These are phyloP conservation scores for Clonostachys sp. DNA, from an alignment of 2,329 filamentous ascomycete species.

Conservation along the genomic window DNA sequence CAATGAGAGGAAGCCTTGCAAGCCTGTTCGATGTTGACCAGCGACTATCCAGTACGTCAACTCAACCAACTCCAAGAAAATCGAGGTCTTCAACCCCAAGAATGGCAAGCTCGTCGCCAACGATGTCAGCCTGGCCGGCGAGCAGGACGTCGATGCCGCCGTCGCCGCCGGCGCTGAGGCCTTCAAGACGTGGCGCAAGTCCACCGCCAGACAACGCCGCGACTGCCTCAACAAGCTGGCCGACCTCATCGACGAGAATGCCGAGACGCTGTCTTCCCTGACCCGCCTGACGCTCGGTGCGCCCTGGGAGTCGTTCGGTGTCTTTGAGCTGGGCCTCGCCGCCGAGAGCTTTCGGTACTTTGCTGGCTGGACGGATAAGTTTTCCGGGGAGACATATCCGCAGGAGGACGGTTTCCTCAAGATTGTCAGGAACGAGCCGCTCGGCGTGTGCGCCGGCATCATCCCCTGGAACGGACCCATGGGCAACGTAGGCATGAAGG, in stretches of 20 bases:
- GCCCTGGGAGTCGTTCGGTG: constrained; percentile 35
- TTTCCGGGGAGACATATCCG: constrained; percentile 27
- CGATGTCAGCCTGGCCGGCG: constrained; percentile 37
- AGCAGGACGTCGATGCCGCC: constrained; percentile 38
- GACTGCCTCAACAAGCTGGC: constrained; percentile 38
- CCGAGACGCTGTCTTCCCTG: constrained; percentile 25
- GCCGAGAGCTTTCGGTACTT: constrained; percentile 11
- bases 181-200: constrained; percentile 33
- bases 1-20: no score
- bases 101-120: constrained; percentile 43
- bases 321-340: constrained; percentile 29
- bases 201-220: constrained; percentile 26
- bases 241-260: constrained; percentile 29
- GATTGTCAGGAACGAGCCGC: constrained; percentile 26
- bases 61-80: constrained; percentile 35
- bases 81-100: constrained; percentile 42
- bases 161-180: constrained; percentile 39
- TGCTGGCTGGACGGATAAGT: constrained; percentile 30
- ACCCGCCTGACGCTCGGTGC: constrained; percentile 40
- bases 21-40: no score
- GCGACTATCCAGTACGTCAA: constrained; percentile 25
- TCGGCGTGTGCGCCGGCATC: constrained; percentile 24
- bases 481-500: constrained; percentile 20
- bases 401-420: constrained; percentile 39
- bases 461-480: constrained; percentile 52